Conservation (phyloP, 768 basidiomycete genomes). For the Tulasnella sp. region DNA sequence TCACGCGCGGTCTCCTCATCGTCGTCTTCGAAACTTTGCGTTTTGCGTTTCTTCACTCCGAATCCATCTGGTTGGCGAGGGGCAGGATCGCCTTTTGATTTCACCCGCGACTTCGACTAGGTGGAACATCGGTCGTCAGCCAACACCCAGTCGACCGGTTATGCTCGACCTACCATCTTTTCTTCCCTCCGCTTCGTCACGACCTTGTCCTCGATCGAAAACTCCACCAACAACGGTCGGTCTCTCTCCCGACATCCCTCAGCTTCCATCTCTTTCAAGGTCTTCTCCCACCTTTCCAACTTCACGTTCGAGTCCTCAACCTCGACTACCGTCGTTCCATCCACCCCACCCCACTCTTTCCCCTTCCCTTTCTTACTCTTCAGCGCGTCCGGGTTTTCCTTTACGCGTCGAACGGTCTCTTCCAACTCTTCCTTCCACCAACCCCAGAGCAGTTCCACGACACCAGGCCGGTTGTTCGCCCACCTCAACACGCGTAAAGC, state of each 20-base stretch:
- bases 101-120: background rate
- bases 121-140: background rate
- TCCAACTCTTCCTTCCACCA: conserved; percentile 82
- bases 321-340: conserved; percentile 40
- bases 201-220: conserved; percentile 94
- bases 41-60: conserved; percentile 5
- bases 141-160: background rate
- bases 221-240: conserved; percentile 78
- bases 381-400: conserved; percentile 63
- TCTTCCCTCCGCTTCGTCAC: conserved; percentile 74
- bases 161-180: conserved; percentile 32
- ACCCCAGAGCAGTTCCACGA: conserved; percentile 59
- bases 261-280: conserved; percentile 42
- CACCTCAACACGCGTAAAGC: conserved; percentile 87
- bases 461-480: conserved; percentile 83
- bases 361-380: conserved; percentile 39
- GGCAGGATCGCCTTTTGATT: background rate
- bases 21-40: background rate
- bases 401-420: conserved; percentile 43
- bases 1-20: too few relatives aligned
- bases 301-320: conserved; percentile 51
- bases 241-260: conserved; percentile 39
- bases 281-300: conserved; percentile 58
- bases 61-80: background rate
- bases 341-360: conserved; percentile 45